These are phyloP conservation scores for Nematocida sp. DNA, from an alignment of 371 early-diverging fungal genomes.

Conservation along the genomic window DNA sequence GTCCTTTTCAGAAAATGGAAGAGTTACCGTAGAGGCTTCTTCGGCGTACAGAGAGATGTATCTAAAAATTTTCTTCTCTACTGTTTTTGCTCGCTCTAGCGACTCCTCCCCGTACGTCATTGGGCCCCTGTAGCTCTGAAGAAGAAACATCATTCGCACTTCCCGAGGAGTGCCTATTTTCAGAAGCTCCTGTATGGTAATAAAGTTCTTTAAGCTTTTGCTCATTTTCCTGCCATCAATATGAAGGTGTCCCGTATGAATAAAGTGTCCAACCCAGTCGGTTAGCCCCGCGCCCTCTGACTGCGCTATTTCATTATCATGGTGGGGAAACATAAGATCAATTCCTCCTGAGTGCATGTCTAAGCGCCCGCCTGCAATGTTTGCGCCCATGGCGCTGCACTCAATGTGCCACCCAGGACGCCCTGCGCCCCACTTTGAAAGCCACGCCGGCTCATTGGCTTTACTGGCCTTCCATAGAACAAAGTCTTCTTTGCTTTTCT, in stretches of 20 bases:
- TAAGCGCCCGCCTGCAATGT: slow-evolving; percentile 77
- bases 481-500: slow-evolving; percentile 79
- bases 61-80: slow-evolving; percentile 72
- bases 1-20: slow-evolving; percentile 15
- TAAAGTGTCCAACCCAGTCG: slow-evolving; percentile 93
- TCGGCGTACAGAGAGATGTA: slow-evolving; percentile 45
- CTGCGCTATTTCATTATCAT: slow-evolving; percentile 97
- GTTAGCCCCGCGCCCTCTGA: slow-evolving; percentile 70
- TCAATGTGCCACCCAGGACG: slow-evolving; percentile 99
- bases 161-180: slow-evolving; percentile 76
- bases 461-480: slow-evolving; percentile 95
- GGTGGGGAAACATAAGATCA: slow-evolving; percentile 97
- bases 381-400: slow-evolving; percentile 95
- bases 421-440: slow-evolving; percentile 63
- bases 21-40: background rate
- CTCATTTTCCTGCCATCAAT: slow-evolving; percentile 97
- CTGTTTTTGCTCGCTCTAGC: slow-evolving; percentile 76
- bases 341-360: slow-evolving; percentile 97
- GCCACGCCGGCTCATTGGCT: slow-evolving; percentile 79
- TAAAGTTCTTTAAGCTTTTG: slow-evolving; percentile 96
- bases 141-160: slow-evolving; percentile 83
- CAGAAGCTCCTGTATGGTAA: slow-evolving; percentile 83
- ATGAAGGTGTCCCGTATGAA: slow-evolving; percentile 95
- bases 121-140: slow-evolving; percentile 79
- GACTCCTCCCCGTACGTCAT: slow-evolving; percentile 79